Percentiles rank a stretch among this genome's conserved stretches.
Conservation (phyloP, 177 flowering plant species). For the Telopea speciosissima region DNA sequence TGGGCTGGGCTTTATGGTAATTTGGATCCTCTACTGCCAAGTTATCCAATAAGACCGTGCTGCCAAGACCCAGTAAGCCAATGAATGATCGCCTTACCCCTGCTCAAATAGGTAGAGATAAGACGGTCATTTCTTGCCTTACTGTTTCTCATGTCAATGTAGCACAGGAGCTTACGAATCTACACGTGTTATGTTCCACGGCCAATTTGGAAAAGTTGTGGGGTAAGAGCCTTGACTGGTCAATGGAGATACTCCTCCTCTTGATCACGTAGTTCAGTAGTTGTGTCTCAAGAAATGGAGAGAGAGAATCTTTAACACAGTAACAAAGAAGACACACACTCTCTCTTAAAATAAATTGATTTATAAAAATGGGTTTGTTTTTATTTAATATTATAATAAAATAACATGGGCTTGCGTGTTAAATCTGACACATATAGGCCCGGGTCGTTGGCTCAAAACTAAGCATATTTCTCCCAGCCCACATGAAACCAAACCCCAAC, state of each 20-base stretch:
- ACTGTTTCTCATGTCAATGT: too few species aligned
- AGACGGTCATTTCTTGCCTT: too few species aligned
- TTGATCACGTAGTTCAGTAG: not conserved
- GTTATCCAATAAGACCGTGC: too few species aligned
- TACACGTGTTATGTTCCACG: not conserved
- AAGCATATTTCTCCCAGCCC: not conserved
- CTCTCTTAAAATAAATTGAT: too few species aligned
- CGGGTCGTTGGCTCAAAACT: not conserved
- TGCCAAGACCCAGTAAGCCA: too few species aligned
- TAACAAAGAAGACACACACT: not conserved
- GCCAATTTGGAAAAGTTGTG: not conserved
- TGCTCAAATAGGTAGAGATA: too few species aligned
- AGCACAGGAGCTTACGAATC: not conserved
- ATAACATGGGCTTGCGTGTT: conserved; percentile 22
- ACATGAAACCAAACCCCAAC: not conserved
- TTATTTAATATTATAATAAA: not conserved
- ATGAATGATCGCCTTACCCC: too few species aligned
- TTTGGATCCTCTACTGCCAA: too few species aligned
- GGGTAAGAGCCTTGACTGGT: not conserved
- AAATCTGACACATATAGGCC: conserved; percentile 10
- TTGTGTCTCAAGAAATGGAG: not conserved
- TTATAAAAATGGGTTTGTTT: not conserved
- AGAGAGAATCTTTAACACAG: not conserved
- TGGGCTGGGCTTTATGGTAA: too few species aligned
- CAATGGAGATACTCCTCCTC: not conserved